Percentiles rank a stretch among this genome's conserved stretches.
Conservation (phyloP, 768 basidiomycete genomes). For the Suillus alpinus region DNA sequence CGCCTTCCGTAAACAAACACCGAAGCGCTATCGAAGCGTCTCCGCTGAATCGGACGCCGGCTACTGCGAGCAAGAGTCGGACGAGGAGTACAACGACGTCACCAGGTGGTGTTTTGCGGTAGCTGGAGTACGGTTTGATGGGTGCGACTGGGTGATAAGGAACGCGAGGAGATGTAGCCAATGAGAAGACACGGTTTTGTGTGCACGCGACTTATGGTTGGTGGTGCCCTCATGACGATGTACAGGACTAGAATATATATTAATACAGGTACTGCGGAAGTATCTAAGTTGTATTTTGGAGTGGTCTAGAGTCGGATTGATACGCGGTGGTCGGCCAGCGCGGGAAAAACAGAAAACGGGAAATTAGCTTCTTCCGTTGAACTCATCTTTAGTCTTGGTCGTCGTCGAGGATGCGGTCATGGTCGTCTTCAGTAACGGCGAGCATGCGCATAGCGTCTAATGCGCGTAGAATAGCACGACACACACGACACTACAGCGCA, state of each 20-base stretch:
- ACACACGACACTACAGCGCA: constrained; percentile 34
- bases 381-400: background rate
- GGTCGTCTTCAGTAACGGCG: constrained; percentile 14
- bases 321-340: background rate
- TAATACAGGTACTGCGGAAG: background rate
- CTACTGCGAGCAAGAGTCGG: constrained; percentile 19
- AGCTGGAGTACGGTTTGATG: background rate
- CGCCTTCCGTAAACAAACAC: constrained; percentile 37
- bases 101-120: constrained; percentile 17
- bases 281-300: background rate
- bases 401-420: constrained; percentile 20
- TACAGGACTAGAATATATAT: background rate
- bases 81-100: constrained; percentile 28
- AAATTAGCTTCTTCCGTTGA: background rate
- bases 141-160: background rate
- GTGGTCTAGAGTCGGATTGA: background rate
- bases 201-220: background rate
- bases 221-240: background rate
- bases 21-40: constrained; percentile 24
- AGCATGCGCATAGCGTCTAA: constrained; percentile 15
- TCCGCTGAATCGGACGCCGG: constrained; percentile 2
- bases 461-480: constrained; percentile 1
- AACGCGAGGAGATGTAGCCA: background rate
- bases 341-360: constrained; percentile 6
- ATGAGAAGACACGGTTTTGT: constrained; percentile 1